These are phyloP conservation scores for Staphylotrichum tortipilum DNA, from an alignment of 495 filamentous ascomycete genomes.

Conservation along the genomic window DNA sequence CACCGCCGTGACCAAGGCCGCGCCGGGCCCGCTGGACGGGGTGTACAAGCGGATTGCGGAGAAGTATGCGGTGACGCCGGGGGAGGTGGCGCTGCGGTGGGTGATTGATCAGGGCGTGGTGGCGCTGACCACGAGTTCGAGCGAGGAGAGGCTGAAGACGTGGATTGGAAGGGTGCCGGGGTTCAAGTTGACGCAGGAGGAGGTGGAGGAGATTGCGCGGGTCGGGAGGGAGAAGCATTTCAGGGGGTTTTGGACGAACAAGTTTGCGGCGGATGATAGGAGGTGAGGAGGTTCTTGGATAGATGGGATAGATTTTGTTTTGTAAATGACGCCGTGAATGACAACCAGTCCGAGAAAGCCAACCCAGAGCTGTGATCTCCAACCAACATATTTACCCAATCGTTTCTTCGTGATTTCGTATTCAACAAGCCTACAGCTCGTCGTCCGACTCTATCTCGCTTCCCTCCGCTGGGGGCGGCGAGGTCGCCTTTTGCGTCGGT, in stretches of 20 bases:
- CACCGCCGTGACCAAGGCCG: constrained; percentile 54
- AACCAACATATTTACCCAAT: neutral
- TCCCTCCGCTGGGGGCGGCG: constrained; percentile 19
- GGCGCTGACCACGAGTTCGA: constrained; percentile 69
- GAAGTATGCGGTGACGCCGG: constrained; percentile 69
- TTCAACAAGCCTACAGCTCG: constrained; percentile 26
- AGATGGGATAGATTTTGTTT: too few relatives aligned
- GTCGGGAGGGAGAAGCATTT: constrained; percentile 59
- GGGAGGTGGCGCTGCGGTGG: constrained; percentile 69
- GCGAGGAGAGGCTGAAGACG: constrained; percentile 57
- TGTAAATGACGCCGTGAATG: too few relatives aligned
- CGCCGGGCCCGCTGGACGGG: constrained; percentile 59
- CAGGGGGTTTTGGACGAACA: constrained; percentile 57
- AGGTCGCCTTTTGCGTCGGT: constrained; percentile 9
- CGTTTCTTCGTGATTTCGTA: neutral
- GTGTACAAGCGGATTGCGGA: constrained; percentile 50
- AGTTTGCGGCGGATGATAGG: constrained; percentile 53
- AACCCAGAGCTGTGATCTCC: neutral
- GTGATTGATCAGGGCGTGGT: constrained; percentile 69
- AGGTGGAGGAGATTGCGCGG: constrained; percentile 57
- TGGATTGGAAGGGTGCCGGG: constrained; percentile 50
- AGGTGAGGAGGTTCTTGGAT: constrained; percentile 28
- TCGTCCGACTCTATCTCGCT: constrained; percentile 39
- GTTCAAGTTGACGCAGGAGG: constrained; percentile 64
- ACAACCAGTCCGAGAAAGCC: neutral